Conservation (phyloP, 495 filamentous ascomycete species). For the Chaetomium fimeti region DNA sequence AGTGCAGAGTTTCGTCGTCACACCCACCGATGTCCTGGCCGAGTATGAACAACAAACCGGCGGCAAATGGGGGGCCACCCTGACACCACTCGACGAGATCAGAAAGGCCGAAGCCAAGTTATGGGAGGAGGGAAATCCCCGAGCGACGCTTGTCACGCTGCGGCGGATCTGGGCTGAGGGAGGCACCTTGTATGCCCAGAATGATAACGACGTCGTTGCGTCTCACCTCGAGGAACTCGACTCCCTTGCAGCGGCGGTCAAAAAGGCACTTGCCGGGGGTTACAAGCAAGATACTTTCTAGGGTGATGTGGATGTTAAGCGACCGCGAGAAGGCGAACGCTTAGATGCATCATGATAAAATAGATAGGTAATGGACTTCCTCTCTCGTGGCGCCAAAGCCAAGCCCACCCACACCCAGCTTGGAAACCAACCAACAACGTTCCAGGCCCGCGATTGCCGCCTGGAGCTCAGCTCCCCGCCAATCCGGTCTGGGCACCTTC, state of each 20-base stretch:
- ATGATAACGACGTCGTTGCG: slow-evolving; percentile 61
- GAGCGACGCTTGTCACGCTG: slow-evolving; percentile 58
- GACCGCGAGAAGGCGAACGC: no score
- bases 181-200: slow-evolving; percentile 64
- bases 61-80: slow-evolving; percentile 52
- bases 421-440: no score
- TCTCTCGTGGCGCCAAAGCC: no score
- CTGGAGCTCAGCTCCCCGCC: not conserved
- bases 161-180: slow-evolving; percentile 70
- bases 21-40: slow-evolving; percentile 57
- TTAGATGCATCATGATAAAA: no score
- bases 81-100: slow-evolving; percentile 53
- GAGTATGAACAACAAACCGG: slow-evolving; percentile 68
- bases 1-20: slow-evolving; percentile 69
- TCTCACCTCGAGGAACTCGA: slow-evolving; percentile 47
- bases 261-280: slow-evolving; percentile 39
- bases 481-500: not conserved
- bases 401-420: no score
- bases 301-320: not conserved
- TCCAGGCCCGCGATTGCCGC: no score
- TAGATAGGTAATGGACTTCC: no score
- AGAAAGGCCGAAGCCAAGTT: slow-evolving; percentile 53
- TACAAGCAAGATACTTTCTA: slow-evolving; percentile 36
- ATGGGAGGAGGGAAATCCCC: slow-evolving; percentile 54
- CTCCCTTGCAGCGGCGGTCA: slow-evolving; percentile 49